A percentile compares a stretch with the other conserved stretches of the same genome.
phyloP scores from a whole-genome alignment of 768 basidiomycete species.

The Amanita exitialis region DNA sequence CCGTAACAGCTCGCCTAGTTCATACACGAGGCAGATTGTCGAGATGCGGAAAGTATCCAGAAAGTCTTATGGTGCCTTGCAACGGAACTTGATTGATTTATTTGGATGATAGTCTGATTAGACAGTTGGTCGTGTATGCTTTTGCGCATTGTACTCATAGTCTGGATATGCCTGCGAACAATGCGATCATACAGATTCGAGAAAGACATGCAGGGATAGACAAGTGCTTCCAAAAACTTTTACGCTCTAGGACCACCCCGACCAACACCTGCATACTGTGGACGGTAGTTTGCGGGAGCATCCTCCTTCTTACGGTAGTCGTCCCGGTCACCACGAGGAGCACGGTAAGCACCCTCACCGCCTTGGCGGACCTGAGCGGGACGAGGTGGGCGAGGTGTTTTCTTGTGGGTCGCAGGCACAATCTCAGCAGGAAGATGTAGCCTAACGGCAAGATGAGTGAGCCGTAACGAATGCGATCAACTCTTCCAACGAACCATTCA shows the following conservation, averaged over 20 bases:
- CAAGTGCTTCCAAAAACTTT: conserved; percentile 8
- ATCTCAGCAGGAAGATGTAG: conserved; percentile 93
- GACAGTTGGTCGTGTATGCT: neutral
- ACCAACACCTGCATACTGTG: conserved; percentile 82
- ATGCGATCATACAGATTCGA: conserved; percentile 2
- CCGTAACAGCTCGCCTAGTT: conserved; percentile 19
- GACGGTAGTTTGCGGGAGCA: conserved; percentile 82
- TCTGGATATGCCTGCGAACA: neutral
- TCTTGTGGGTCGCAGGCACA: conserved; percentile 96
- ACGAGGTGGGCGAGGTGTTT: conserved; percentile 80
- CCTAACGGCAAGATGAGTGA: conserved; percentile 33
- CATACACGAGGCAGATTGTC: conserved; percentile 44
- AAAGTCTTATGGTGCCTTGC: conserved; percentile 10
- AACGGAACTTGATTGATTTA: conserved; percentile 33
- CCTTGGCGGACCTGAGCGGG: conserved; percentile 68
- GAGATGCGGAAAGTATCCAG: conserved; percentile 25
- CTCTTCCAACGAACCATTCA: conserved; percentile 50
- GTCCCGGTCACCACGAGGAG: conserved; percentile 83
- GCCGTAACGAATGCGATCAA: neutral
- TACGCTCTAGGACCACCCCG: conserved; percentile 77
- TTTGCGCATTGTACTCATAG: neutral
- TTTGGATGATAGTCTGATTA: conserved; percentile 22
- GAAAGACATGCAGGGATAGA: neutral
- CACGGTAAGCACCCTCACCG: conserved; percentile 69
- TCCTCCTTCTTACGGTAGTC: conserved; percentile 91